phyloP scores from a whole-genome alignment of 2,329 filamentous ascomycete species.

The Neoarthrinium moseri region DNA sequence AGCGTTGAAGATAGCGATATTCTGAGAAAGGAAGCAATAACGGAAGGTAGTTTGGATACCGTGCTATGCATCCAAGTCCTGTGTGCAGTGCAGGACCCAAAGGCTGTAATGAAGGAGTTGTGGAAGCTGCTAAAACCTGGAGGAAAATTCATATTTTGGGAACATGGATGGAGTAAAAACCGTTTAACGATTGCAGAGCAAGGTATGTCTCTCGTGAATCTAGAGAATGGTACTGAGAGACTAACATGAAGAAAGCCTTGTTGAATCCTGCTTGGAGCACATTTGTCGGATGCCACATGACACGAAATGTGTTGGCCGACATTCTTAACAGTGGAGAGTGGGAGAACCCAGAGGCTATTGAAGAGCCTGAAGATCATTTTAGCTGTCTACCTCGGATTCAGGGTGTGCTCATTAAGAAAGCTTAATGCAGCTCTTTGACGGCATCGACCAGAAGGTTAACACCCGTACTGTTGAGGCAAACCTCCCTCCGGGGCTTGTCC shows the following conservation, averaged over 20 bases:
- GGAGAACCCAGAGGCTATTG: conserved; percentile 28
- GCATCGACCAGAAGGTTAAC: too few species aligned
- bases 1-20: conserved; percentile 38
- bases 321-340: conserved; percentile 28
- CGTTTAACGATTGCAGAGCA: conserved; percentile 26
- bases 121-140: conserved; percentile 42
- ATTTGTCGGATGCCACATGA: conserved; percentile 29
- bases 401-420: conserved; percentile 29
- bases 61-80: conserved; percentile 42
- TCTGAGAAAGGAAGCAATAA: conserved; percentile 34
- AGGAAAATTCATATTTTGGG: conserved; percentile 45
- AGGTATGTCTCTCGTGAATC: conserved; percentile 19
- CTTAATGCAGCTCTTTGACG: too few species aligned
- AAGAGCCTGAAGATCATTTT: conserved; percentile 23
- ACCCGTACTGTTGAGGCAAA: too few species aligned
- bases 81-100: conserved; percentile 34
- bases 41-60: conserved; percentile 33
- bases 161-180: conserved; percentile 32
- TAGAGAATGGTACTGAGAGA: background rate
- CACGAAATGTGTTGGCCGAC: conserved; percentile 23
- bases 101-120: conserved; percentile 28
- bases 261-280: conserved; percentile 29
- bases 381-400: conserved; percentile 27
- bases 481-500: too few species aligned
- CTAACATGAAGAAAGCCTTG: conserved; percentile 19